phyloP scores from a whole-genome alignment of 2,329 filamentous ascomycete genomes.

The Fusarium chaquense region DNA sequence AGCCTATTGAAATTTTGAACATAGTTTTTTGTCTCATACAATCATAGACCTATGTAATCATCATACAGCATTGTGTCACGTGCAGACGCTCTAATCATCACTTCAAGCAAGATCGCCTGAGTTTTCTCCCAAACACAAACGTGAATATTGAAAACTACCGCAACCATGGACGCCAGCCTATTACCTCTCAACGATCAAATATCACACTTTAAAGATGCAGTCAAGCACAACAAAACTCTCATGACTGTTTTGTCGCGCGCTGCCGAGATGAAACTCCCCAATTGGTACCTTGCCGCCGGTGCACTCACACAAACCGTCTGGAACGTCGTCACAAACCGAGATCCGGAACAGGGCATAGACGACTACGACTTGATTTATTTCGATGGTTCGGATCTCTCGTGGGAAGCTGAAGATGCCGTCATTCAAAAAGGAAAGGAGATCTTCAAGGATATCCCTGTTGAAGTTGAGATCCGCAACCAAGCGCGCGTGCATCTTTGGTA shows the following conservation, averaged over 20 bases:
- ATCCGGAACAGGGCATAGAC: conserved; percentile 51
- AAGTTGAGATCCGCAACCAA: conserved; percentile 56
- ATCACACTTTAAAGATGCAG: conserved; percentile 34
- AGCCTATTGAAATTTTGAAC: background rate
- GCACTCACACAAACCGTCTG: conserved; percentile 55
- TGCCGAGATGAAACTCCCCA: conserved; percentile 46
- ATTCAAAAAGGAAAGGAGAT: conserved; percentile 49
- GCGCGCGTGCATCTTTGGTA: conserved; percentile 56
- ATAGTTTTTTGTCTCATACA: background rate
- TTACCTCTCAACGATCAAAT: conserved; percentile 48
- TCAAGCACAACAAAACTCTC: conserved; percentile 49
- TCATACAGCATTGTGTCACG: conserved; percentile 4
- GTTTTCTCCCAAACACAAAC: conserved; percentile 1
- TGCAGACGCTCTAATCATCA: background rate
- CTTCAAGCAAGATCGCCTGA: background rate
- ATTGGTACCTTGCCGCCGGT: conserved; percentile 55
- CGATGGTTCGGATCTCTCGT: conserved; percentile 52
- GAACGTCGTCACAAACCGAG: conserved; percentile 49
- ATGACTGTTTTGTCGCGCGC: conserved; percentile 46
- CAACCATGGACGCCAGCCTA: conserved; percentile 34
- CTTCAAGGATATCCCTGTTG: conserved; percentile 48
- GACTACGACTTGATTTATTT: conserved; percentile 56
- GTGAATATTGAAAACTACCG: background rate
- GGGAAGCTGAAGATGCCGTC: conserved; percentile 52
- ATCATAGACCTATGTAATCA: background rate